Percentiles rank a stretch among this genome's conserved stretches.
Conservation (phyloP, 768 basidiomycete species). For the Boletus sp. region DNA sequence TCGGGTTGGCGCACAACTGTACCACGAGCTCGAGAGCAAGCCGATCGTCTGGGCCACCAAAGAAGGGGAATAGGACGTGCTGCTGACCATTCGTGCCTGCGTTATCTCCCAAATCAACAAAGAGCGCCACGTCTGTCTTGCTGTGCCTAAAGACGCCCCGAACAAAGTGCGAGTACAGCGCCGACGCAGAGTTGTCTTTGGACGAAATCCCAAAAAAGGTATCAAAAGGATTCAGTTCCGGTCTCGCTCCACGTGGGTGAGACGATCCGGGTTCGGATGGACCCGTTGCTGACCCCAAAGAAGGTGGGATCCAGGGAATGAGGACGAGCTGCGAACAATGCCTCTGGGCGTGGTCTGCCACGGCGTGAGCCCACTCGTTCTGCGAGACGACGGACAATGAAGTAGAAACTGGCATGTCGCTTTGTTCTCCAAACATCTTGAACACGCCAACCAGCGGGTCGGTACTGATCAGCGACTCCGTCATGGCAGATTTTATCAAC, state of each 20-base stretch:
- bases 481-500: slow-evolving; percentile 77
- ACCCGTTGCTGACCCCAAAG: slow-evolving; percentile 29
- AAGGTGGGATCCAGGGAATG: slow-evolving; percentile 73
- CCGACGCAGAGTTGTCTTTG: slow-evolving; percentile 49
- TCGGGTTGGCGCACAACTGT: slow-evolving; percentile 66
- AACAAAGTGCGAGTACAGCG: slow-evolving; percentile 79
- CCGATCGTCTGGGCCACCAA: slow-evolving; percentile 93
- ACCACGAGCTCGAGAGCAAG: slow-evolving; percentile 78
- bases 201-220: slow-evolving; percentile 62
- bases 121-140: slow-evolving; percentile 77
- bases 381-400: slow-evolving; percentile 74
- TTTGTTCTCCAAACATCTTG: slow-evolving; percentile 74
- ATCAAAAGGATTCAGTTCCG: slow-evolving; percentile 68
- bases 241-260: slow-evolving; percentile 11
- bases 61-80: slow-evolving; percentile 85
- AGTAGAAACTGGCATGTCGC: slow-evolving; percentile 62
- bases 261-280: slow-evolving; percentile 26
- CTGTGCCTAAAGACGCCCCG: slow-evolving; percentile 76
- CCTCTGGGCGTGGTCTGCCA: slow-evolving; percentile 58
- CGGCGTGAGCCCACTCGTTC: slow-evolving; percentile 67
- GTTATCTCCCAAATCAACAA: slow-evolving; percentile 65
- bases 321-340: slow-evolving; percentile 71
- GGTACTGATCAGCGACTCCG: slow-evolving; percentile 63
- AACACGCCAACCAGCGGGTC: slow-evolving; percentile 75
- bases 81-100: slow-evolving; percentile 34